Evolutionary conservation across 768 basidiomycete species (phyloP).

Genomic region (Phlegmacium glaucopus): DNA sequence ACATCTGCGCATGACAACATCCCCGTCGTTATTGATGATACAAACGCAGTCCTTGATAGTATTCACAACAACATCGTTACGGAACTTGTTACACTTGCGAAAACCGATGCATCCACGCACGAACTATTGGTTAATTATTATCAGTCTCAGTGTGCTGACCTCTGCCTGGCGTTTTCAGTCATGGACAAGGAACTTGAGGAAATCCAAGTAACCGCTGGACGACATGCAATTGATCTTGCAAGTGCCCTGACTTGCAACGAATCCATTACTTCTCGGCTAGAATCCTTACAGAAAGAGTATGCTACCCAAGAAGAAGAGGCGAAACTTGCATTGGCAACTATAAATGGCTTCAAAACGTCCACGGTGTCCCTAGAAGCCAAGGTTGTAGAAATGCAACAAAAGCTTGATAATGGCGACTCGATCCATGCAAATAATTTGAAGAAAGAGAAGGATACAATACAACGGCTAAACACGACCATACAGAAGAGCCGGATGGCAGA

Average conservation of each 20-base stretch:
- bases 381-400: slow-evolving; percentile 17
- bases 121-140: slow-evolving; percentile 33
- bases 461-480: slow-evolving; percentile 46
- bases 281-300: slow-evolving; percentile 37
- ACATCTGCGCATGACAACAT: not conserved
- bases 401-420: slow-evolving; percentile 27
- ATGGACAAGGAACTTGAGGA: slow-evolving; percentile 26
- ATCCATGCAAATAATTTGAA: slow-evolving; percentile 33
- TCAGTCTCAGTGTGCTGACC: slow-evolving; percentile 29
- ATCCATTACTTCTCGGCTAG: slow-evolving; percentile 38
- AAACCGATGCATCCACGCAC: slow-evolving; percentile 11
- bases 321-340: slow-evolving; percentile 13
- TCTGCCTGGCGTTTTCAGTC: slow-evolving; percentile 28
- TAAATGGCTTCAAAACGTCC: slow-evolving; percentile 14
- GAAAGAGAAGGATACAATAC: slow-evolving; percentile 43
- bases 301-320: slow-evolving; percentile 26
- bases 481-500: slow-evolving; percentile 63
- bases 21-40: not conserved
- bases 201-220: slow-evolving; percentile 25
- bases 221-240: slow-evolving; percentile 35
- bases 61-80: slow-evolving; percentile 18
- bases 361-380: slow-evolving; percentile 19
- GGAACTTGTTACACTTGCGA: slow-evolving; percentile 5
- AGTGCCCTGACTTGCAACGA: slow-evolving; percentile 38
- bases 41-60: slow-evolving; percentile 12